Base-by-base conservation (phyloP, 2,329 filamentous ascomycete genomes). In the Aspergillus transmontanensis region DNA sequence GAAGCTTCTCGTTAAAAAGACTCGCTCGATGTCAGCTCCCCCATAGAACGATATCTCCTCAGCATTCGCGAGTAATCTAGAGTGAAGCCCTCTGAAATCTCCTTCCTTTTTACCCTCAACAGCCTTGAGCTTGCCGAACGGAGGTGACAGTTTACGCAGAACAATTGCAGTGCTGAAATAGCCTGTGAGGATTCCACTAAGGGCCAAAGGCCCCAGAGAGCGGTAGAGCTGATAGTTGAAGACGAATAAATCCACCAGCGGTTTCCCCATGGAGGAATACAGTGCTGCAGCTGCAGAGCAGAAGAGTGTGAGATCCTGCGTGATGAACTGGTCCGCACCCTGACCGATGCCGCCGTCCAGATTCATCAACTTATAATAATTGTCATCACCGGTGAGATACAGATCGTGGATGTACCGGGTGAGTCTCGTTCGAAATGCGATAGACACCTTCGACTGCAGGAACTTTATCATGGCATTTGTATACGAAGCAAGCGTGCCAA, bases 381-480 rank as follows among this genome's bases (percentile, higher is more conserved):
- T 97, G 67, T 97, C 87, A 70, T 95, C 93, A 61, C 96, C 91
- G 76, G 96, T 97, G 19, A 99, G 86, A 73, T 99, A 99, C 10
- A 99, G 82, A 73, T 99, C 95, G 78, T 99, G 95, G 59, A 99
- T 97, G 76, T 99, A 99, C 70, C 95, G 85, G 2, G 95, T 99
- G 16, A 99, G 84, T 12, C 95, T 88, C 5, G 95, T 99, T 48
- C 95, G 89, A 85, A 99, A 99, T 39, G 96, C 94, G 69, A 99
- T 99, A 7, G 94, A 97, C 59, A 99, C 93, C 82, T 99, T 99
- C 57, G 92, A 94, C 79, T 99, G 94, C 66, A 99, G 85, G 80
- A 92, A 99, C 79, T 98, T 98, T 84, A 99, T 99, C 91, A 96
- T 97, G 60, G 94, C 93, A 78, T 99, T 99, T 57, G 94, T 97